These are phyloP conservation scores for Tylopilus cervinicoccineus DNA, from an alignment of 768 basidiomycete species.

Conservation along the genomic window DNA sequence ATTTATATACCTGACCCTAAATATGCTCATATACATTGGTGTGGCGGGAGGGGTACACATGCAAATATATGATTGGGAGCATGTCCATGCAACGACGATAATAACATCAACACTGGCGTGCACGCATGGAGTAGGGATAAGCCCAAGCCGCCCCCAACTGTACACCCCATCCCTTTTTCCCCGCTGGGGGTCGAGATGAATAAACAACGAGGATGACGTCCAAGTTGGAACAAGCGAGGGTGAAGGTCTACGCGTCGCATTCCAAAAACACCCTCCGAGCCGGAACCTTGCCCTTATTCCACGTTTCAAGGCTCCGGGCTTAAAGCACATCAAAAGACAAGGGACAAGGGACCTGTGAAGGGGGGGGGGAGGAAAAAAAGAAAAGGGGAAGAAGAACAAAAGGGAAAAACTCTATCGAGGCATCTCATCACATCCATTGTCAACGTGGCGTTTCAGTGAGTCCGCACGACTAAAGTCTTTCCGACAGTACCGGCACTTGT, in stretches of 20 bases:
- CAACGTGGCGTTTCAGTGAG: constrained; percentile 77
- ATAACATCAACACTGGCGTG: neutral
- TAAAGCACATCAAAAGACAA: constrained; percentile 6
- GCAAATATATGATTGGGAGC: constrained; percentile 7
- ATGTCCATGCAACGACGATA: constrained; percentile 2
- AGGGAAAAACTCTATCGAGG: constrained; percentile 31
- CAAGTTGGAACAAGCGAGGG: constrained; percentile 3
- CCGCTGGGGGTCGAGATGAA: constrained; percentile 11
- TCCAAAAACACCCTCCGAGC: constrained; percentile 9
- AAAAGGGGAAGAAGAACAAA: too few species aligned
- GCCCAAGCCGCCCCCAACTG: neutral
- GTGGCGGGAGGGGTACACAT: constrained; percentile 1
- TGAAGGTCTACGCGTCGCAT: constrained; percentile 11
- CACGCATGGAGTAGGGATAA: constrained; percentile 2
- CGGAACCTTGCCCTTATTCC: constrained; percentile 9
- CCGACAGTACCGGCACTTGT: constrained; percentile 68
- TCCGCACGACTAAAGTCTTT: constrained; percentile 78
- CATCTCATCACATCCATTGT: constrained; percentile 76
- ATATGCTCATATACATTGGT: constrained; percentile 8
- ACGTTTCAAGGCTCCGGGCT: constrained; percentile 15
- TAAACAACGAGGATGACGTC: constrained; percentile 12
- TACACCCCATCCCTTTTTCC: neutral
- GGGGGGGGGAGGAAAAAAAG: too few species aligned
- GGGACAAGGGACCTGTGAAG: neutral
- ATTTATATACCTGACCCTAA: constrained; percentile 14